phyloP scores from a whole-genome alignment of 441 rosid genomes.

The Brassica hybrid region DNA sequence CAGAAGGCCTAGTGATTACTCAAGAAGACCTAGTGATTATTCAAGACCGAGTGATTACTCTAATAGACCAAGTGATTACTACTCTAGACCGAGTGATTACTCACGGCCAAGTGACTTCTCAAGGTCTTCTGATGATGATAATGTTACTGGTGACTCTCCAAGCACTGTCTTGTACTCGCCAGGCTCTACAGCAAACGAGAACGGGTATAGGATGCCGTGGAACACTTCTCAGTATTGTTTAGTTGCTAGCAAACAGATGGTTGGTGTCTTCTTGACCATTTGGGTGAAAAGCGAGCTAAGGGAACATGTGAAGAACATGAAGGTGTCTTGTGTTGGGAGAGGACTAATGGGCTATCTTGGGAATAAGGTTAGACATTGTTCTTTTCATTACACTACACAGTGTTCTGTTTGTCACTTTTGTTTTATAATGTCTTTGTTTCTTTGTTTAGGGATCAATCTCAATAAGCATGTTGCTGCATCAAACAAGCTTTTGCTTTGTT shows the following conservation, averaged over 20 bases:
- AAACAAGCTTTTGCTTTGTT: too few relatives aligned
- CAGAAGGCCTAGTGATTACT: constrained; percentile 72
- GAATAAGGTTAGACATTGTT: constrained; percentile 70
- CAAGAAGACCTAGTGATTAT: constrained; percentile 71
- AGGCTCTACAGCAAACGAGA: constrained; percentile 64
- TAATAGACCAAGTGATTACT: constrained; percentile 80
- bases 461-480: constrained; percentile 91
- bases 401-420: neutral
- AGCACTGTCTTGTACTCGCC: constrained; percentile 81
- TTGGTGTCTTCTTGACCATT: constrained; percentile 87
- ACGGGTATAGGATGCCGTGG: constrained; percentile 69
- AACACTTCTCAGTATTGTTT: constrained; percentile 77
- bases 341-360: constrained; percentile 86
- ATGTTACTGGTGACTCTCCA: constrained; percentile 85
- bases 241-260: constrained; percentile 98
- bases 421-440: constrained; percentile 29
- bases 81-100: constrained; percentile 78
- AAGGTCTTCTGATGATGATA: constrained; percentile 93
- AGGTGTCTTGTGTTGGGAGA: too few relatives aligned
- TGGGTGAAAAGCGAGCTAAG: constrained; percentile 92
- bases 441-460: constrained; percentile 90
- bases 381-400: neutral
- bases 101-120: constrained; percentile 88
- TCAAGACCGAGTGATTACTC: constrained; percentile 61
- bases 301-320: constrained; percentile 78